A percentile compares a stretch with the other conserved stretches of the same genome.
These are phyloP conservation scores for Yamadazyma atlantica DNA, from an alignment of 1,139 yeast genomes.

Conservation along the genomic window DNA sequence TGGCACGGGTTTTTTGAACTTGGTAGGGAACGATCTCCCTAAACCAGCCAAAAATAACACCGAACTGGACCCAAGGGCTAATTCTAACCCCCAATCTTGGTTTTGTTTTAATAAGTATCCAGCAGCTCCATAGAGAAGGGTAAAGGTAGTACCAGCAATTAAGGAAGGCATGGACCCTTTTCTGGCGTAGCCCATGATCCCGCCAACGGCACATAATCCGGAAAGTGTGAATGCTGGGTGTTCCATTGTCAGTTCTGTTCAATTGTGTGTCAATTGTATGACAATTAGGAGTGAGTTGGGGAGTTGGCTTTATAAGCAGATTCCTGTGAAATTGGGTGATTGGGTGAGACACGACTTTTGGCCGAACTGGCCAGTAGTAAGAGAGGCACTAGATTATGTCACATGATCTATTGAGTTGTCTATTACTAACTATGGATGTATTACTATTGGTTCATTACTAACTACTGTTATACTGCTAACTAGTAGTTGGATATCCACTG, in stretches of 20 bases:
- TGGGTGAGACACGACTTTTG: too few relatives aligned
- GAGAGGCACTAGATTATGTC: too few relatives aligned
- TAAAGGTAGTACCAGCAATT: conserved; percentile 71
- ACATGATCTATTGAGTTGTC: too few relatives aligned
- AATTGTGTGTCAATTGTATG: too few relatives aligned
- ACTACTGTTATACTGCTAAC: too few relatives aligned
- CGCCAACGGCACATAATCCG: conserved; percentile 74
- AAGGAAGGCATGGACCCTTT: conserved; percentile 80
- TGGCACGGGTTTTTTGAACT: conserved; percentile 76
- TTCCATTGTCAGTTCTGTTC: conserved; percentile 58
- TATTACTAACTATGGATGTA: too few relatives aligned
- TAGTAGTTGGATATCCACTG: too few relatives aligned
- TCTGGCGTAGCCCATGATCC: conserved; percentile 67
- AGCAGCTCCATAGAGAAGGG: conserved; percentile 69
- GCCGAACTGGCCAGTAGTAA: too few relatives aligned
- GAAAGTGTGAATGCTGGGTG: conserved; percentile 79
- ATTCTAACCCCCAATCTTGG: conserved; percentile 76
- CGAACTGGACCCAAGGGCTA: conserved; percentile 72
- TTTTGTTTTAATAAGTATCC: conserved; percentile 76
- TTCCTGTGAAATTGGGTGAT: too few relatives aligned
- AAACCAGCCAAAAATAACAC: conserved; percentile 68
- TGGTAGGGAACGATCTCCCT: conserved; percentile 60
- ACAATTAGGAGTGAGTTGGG: too few relatives aligned
- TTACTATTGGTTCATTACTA: too few relatives aligned
- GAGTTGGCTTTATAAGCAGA: too few relatives aligned